Conservation (phyloP, 805 yeast genomes). For the Candida coquimbonensis region DNA sequence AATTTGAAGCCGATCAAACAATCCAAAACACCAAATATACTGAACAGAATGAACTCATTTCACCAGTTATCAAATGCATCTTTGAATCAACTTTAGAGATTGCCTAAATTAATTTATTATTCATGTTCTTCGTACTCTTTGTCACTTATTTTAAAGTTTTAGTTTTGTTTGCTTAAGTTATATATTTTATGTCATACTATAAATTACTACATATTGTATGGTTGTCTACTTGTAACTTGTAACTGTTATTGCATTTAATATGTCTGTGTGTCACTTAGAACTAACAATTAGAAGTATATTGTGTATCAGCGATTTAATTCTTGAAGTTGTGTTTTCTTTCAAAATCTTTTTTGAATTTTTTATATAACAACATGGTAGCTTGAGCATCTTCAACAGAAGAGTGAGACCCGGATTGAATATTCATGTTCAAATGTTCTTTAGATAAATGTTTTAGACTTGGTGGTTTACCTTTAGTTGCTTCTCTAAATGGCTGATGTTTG, state of each 20-base stretch:
- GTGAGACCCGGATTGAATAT: slow-evolving; percentile 71
- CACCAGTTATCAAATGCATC: background rate
- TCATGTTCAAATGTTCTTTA: slow-evolving; percentile 45
- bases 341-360: slow-evolving; percentile 53
- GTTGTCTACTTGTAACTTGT: too few relatives aligned
- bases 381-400: slow-evolving; percentile 88
- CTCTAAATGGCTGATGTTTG: slow-evolving; percentile 48
- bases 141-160: too few relatives aligned
- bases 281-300: too few relatives aligned
- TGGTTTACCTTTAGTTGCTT: slow-evolving; percentile 55
- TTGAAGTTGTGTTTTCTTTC: slow-evolving; percentile 30
- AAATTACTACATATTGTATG: background rate
- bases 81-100: too few relatives aligned
- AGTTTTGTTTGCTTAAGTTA: too few relatives aligned
- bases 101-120: too few relatives aligned
- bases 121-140: too few relatives aligned
- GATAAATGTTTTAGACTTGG: slow-evolving; percentile 68
- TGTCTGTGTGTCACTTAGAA: too few relatives aligned
- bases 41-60: background rate
- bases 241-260: too few relatives aligned
- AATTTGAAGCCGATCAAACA: slow-evolving; percentile 2
- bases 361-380: slow-evolving; percentile 78
- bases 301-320: too few relatives aligned
- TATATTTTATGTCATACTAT: background rate
- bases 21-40: too few relatives aligned